Base-by-base conservation (phyloP, 306 rosid genomes). In the Ziziphus jujuba region DNA sequence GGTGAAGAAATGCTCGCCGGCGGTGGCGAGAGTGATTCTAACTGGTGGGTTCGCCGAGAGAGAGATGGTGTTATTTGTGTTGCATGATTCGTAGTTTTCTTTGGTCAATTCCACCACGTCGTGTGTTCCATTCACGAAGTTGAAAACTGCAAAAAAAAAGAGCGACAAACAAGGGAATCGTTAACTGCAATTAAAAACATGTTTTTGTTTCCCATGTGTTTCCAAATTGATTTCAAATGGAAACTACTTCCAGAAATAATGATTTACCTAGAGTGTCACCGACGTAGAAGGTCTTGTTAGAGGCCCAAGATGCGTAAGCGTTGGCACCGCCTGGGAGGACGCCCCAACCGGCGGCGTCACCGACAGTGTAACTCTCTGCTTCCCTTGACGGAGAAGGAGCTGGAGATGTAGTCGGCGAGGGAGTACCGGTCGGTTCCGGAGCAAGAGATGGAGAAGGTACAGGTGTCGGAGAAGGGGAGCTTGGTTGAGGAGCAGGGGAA, bases 21-120 rank as follows among this genome's bases (percentile, higher is more conserved):
- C 14, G 2, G 36, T 21, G 50, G 23, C n/a, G 13, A 65, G 35
- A 12, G 56, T 43, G n/a, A 78, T 48, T 53, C 63, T 50, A 0
- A 56, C 67, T 2, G 82, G 82, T 25, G 89, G 80, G 50, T 0
- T 47, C 22, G 0, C 25, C 21, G 22, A 17, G 10, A 50, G 40
- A 0, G 79, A 64, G 33, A 82, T 36, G 2, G 86, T 59, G 60
- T 84, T 79, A 10, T 63, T 1, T 28, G 70, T 56, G 68, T 1
- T 61, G 79, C 91, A 86, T 10, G 91, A 63, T 43, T 79, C 74
- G 11, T 10, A 86, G 0, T 81, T 80, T 9, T 20, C 59, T 75
- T 81, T 87, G 65, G 87, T 87, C 69, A 87, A 85, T 33, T 79
- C 84, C 0, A 87, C 90, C 8, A 87, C 92, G 72, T 87, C 50